These are phyloP conservation scores for Ophiostoma sp. DNA, from an alignment of 2,329 filamentous ascomycete species.

Conservation along the genomic window DNA sequence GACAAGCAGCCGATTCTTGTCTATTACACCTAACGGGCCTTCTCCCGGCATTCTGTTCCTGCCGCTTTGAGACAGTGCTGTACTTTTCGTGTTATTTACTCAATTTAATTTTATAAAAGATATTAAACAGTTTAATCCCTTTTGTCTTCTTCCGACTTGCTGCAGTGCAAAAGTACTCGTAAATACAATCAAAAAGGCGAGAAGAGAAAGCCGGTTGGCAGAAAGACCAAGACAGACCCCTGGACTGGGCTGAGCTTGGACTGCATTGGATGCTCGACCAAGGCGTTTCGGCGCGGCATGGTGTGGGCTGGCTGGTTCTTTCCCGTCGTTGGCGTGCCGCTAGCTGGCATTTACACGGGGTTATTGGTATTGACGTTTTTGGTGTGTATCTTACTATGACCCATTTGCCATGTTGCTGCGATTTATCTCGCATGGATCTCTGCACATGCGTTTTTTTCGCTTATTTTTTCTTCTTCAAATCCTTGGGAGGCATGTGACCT, in stretches of 20 bases:
- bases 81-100: not conserved
- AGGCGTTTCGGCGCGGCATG: constrained; percentile 18
- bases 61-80: not conserved
- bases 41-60: not conserved
- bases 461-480: not conserved
- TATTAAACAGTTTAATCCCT: too few relatives aligned
- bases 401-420: not conserved
- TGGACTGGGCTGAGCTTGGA: constrained; percentile 3
- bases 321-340: constrained; percentile 10
- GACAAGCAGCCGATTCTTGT: not conserved
- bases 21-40: not conserved
- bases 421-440: not conserved
- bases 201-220: not conserved
- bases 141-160: not conserved
- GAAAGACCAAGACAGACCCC: not conserved
- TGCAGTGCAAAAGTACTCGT: not conserved
- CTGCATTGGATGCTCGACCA: constrained; percentile 14
- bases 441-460: not conserved
- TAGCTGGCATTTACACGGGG: not conserved
- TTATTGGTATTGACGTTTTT: not conserved
- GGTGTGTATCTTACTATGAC: not conserved
- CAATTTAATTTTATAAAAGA: not conserved
- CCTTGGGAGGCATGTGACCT: not conserved
- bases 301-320: not conserved
- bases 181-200: not conserved